Evolutionary conservation across 257 asterid species (phyloP).

Genomic region (Nicotiana knightiana): DNA sequence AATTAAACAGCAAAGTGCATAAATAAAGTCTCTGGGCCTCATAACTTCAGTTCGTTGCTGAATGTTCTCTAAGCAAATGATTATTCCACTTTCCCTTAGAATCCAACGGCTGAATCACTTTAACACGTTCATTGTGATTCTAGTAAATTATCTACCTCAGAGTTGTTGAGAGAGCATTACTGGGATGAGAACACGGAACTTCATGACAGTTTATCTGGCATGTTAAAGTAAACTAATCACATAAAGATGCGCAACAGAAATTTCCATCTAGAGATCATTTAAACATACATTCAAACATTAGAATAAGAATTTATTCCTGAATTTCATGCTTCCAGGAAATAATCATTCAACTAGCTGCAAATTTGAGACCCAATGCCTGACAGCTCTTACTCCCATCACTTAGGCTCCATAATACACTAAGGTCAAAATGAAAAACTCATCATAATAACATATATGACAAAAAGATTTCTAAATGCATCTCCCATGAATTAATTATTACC

Average conservation of each 20-base stretch:
- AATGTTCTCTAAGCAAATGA: neutral
- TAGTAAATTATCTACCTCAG: neutral
- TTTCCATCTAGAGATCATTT: neutral
- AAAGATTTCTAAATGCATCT: neutral
- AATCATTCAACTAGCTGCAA: neutral
- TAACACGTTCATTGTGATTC: neutral
- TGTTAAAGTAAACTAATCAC: neutral
- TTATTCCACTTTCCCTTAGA: neutral
- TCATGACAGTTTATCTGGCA: neutral
- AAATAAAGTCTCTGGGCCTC: neutral
- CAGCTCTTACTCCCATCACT: neutral
- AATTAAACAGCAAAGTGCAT: neutral
- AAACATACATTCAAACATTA: neutral
- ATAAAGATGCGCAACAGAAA: too few species aligned
- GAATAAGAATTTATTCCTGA: neutral
- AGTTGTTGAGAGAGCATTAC: neutral
- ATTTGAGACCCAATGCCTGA: neutral
- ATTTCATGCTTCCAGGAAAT: neutral
- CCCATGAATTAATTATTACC: too few species aligned
- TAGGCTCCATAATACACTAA: neutral
- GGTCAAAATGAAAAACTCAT: neutral
- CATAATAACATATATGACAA: neutral
- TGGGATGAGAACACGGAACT: neutral
- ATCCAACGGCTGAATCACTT: neutral
- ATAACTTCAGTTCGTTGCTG: neutral